Conservation (phyloP, 495 filamentous ascomycete genomes). For the Aspergillus avenaceus region DNA sequence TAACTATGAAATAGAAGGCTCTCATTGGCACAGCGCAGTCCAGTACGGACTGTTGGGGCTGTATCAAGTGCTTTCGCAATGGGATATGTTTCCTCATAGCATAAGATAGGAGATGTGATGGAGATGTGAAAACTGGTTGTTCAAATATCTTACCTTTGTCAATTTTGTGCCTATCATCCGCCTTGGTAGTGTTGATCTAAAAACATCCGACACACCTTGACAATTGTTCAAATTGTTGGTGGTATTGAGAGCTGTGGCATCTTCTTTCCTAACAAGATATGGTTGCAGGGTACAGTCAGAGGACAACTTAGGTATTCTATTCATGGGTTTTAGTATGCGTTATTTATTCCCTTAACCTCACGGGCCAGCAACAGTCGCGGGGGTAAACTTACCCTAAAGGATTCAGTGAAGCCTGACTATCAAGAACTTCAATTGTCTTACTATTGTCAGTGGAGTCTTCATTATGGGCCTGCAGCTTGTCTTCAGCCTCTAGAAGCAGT, state of each 20-base stretch:
- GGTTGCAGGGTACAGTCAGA: conserved; percentile 32
- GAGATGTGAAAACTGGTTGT: conserved; percentile 4
- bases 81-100: conserved; percentile 70
- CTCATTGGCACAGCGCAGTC: conserved; percentile 69
- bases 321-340: neutral
- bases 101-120: conserved; percentile 11
- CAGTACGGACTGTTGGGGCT: conserved; percentile 69
- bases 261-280: conserved; percentile 45
- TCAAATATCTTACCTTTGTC: conserved; percentile 41
- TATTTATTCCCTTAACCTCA: no score
- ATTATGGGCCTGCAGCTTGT: conserved; percentile 43
- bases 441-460: neutral
- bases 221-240: conserved; percentile 38
- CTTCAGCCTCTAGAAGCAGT: conserved; percentile 62
- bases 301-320: conserved; percentile 41
- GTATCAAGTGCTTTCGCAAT: conserved; percentile 57
- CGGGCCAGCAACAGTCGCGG: no score
- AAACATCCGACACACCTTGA: conserved; percentile 25
- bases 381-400: conserved; percentile 24
- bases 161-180: conserved; percentile 19
- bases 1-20: conserved; percentile 92
- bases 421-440: neutral
- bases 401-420: neutral
- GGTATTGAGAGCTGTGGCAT: conserved; percentile 44
- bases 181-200: conserved; percentile 39